phyloP scores from a whole-genome alignment of 345 rosid species.

The Punica granatum region DNA sequence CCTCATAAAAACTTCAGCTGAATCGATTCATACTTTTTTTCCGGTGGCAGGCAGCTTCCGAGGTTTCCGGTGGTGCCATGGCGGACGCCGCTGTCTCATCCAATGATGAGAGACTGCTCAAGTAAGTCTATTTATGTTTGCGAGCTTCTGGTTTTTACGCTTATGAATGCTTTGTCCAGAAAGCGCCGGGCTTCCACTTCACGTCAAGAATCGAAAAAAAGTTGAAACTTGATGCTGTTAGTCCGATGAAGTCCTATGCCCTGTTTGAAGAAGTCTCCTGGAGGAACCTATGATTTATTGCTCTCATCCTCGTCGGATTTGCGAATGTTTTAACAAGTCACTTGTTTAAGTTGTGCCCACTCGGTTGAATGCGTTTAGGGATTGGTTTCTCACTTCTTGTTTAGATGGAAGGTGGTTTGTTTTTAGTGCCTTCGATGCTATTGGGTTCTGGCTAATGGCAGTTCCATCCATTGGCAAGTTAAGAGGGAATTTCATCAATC shows the following conservation, averaged over 20 bases:
- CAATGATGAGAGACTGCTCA: conserved; percentile 5
- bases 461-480: not conserved
- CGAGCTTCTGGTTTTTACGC: not conserved
- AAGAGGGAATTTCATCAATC: not conserved
- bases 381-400: not conserved
- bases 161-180: too few relatives aligned
- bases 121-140: conserved; percentile 4
- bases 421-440: not conserved
- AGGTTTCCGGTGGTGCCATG: conserved; percentile 1
- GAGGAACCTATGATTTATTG: not conserved
- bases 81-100: not conserved
- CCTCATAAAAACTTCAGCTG: not conserved
- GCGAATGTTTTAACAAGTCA: not conserved
- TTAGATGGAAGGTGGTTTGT: not conserved
- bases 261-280: not conserved
- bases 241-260: not conserved
- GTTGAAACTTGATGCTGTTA: not conserved
- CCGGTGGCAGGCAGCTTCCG: not conserved
- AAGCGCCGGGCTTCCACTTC: not conserved
- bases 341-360: not conserved
- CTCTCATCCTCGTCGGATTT: not conserved
- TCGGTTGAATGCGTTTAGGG: not conserved
- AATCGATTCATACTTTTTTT: not conserved
- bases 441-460: not conserved
- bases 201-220: not conserved